Base-by-base conservation (phyloP, 2,329 filamentous ascomycete genomes). In the Botrytis paeoniae region DNA sequence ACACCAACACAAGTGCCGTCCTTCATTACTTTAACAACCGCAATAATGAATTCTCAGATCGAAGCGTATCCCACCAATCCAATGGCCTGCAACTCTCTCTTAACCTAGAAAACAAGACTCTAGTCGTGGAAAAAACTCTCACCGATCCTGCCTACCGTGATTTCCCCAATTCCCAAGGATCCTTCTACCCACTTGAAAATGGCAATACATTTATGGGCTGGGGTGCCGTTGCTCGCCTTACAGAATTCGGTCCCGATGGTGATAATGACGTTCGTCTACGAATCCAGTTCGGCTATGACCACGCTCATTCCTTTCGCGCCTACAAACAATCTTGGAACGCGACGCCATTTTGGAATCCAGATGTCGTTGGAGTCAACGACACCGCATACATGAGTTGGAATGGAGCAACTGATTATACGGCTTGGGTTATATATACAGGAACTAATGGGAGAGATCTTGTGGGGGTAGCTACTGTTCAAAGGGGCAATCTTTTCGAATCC, bases 1-100 rank as follows among this genome's bases (percentile, higher is more conserved):
- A 63, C 8, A 62, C 59, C 39, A 29, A 22, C 14, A 62, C 3
- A 35, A 54, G 59, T 14, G 41, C 25, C 16, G 25, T 35, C 22
- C 59, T 63, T 22, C 29, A 39, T 16, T 71, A 71, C 16, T 43
- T 64, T 60, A 71, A 71, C 32, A 71, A 71, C 7, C 41, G 22
- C 59, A 57, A 43, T 22, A 39, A 32, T 54, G 59, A 20, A 14
- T 71, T 71, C 18, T n/a, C 57, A 18, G 37, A 63, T 32, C 10
- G 3, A 35, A 37, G 2, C 32, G 43, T 32, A 32, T 20, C 22
- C 18, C 10, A 39, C 18, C 14, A 29, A 57, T 63, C 59, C 18
- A 63, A 51, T 20, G 25, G 41, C 10, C 59, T 64, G 3, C 41
- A 51, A 57, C 59, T 71, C 22, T 51, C 20, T 29, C 59, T 64